These are phyloP conservation scores for Alternaria sp. DNA, from an alignment of 2,329 filamentous ascomycete genomes.

Conservation along the genomic window DNA sequence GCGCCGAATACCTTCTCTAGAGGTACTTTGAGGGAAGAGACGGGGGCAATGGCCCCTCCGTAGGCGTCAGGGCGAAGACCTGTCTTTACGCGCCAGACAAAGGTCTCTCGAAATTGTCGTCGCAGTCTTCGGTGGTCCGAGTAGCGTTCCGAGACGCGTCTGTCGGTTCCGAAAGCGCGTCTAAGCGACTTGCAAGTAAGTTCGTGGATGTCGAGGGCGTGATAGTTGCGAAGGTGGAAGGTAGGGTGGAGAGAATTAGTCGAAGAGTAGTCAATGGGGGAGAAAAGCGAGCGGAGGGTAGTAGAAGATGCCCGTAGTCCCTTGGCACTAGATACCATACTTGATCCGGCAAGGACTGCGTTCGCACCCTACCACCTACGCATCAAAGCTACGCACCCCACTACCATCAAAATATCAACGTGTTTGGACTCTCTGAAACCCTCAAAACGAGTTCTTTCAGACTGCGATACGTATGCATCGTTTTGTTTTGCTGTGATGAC, in stretches of 20 bases:
- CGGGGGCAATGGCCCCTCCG: constrained; percentile 21
- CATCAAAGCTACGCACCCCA: constrained; percentile 38
- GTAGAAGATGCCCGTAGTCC: constrained; percentile 35
- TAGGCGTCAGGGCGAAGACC: constrained; percentile 12
- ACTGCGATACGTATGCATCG: constrained; percentile 20
- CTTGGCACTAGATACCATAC: constrained; percentile 33
- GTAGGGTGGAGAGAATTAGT: constrained; percentile 42
- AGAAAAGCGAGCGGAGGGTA: constrained; percentile 38
- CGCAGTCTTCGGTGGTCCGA: constrained; percentile 42
- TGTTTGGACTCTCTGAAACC: constrained; percentile 75
- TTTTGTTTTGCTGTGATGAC: constrained; percentile 12
- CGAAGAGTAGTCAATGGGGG: constrained; percentile 48
- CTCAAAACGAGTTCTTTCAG: constrained; percentile 36
- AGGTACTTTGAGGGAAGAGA: not conserved
- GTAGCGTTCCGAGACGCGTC: constrained; percentile 51
- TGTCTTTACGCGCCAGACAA: constrained; percentile 32
- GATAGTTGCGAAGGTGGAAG: constrained; percentile 40
- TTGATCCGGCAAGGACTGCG: constrained; percentile 36
- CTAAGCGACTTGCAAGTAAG: constrained; percentile 37
- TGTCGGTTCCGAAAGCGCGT: constrained; percentile 56
- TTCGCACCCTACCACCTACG: constrained; percentile 41
- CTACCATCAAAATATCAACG: constrained; percentile 54
- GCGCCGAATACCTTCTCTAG: constrained; percentile 18
- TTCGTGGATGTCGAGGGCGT: constrained; percentile 39
- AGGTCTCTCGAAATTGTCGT: constrained; percentile 41